Evolutionary conservation across 345 rosid genomes (phyloP).

Genomic region (Toxicodendron radicans): DNA sequence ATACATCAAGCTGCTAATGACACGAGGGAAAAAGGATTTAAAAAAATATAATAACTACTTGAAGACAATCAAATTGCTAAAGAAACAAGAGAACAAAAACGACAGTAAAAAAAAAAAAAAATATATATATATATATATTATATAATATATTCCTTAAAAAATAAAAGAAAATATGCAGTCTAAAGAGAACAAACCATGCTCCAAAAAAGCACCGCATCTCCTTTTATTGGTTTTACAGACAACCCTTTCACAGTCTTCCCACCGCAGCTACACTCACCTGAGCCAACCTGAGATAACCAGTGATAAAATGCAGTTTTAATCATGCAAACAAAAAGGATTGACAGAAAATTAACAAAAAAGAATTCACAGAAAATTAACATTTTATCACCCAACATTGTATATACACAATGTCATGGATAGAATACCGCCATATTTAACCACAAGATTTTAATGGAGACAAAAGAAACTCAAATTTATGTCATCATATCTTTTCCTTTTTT

Average conservation of each 20-base stretch:
- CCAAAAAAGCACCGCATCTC: constrained; percentile 96
- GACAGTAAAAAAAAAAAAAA: not conserved
- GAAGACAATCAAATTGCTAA: not conserved
- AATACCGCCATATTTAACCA: too few species aligned
- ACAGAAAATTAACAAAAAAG: not conserved
- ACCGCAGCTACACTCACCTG: constrained; percentile 81
- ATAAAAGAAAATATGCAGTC: not conserved
- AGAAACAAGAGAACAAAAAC: not conserved
- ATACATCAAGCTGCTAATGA: not conserved
- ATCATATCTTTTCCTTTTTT: not conserved
- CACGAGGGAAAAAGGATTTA: not conserved
- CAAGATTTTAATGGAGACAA: too few species aligned
- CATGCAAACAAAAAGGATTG: constrained; percentile 1
- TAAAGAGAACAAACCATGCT: constrained; percentile 79
- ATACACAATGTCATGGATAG: too few species aligned
- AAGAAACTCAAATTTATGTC: too few species aligned
- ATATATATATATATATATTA: too few species aligned
- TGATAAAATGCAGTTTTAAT: not conserved
- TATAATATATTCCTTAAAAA: not conserved
- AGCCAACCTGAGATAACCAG: constrained; percentile 67
- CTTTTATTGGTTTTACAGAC: constrained; percentile 87
- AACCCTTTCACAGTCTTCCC: constrained; percentile 72
- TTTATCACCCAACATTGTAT: too few species aligned
- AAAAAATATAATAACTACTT: too few species aligned
- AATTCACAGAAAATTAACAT: not conserved